Evolutionary conservation across 208 protist genomes (phyloP).

Genomic region (Plasmodiophora brassicae): DNA sequence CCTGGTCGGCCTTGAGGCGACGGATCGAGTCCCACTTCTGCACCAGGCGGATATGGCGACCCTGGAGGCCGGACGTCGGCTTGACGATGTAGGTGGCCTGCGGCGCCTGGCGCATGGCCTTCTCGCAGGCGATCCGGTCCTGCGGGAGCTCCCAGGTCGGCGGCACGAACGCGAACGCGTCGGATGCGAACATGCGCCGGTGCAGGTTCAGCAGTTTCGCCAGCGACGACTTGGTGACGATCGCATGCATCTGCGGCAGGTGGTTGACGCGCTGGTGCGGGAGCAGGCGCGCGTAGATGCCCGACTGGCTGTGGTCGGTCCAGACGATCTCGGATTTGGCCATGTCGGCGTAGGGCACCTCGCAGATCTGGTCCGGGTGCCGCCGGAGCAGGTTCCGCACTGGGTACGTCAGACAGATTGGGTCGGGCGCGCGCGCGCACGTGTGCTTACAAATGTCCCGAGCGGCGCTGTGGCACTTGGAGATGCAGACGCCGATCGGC

Average conservation of each 20-base stretch:
- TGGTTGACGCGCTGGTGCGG: not conserved
- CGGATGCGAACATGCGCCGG: not conserved
- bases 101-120: not conserved
- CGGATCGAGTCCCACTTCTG: not conserved
- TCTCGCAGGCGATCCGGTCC: constrained; percentile 15
- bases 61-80: constrained; percentile 27
- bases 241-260: constrained; percentile 18
- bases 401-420: not conserved
- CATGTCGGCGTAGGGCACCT: not conserved
- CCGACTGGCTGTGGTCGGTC: not conserved
- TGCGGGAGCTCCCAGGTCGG: not conserved
- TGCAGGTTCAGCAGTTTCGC: not conserved
- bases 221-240: not conserved
- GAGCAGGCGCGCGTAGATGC: not conserved
- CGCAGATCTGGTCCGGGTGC: not conserved
- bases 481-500: not conserved
- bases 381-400: not conserved
- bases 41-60: not conserved
- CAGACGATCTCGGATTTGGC: not conserved
- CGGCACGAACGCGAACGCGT: not conserved
- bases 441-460: not conserved
- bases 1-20: not conserved
- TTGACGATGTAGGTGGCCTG: constrained; percentile 16
- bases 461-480: not conserved
- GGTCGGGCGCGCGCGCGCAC: not conserved